Percentiles rank a stretch among this genome's conserved stretches.
These are phyloP conservation scores for Solanum chiquidenum DNA, from an alignment of 257 asterid genomes.

Conservation along the genomic window DNA sequence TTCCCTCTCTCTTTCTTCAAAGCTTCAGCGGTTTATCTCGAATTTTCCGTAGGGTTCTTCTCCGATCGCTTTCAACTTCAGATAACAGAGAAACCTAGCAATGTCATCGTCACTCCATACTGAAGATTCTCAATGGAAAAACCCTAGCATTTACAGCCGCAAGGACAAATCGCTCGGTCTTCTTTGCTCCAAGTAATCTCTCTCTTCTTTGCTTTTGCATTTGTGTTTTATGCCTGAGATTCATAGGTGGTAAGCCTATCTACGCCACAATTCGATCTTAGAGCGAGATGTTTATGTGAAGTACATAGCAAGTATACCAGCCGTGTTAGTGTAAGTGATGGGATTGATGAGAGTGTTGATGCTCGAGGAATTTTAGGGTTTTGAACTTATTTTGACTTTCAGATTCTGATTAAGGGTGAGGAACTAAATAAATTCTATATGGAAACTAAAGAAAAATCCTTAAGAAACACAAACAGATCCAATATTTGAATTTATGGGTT, in stretches of 20 bases:
- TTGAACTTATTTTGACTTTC: background rate
- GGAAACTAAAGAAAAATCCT: background rate
- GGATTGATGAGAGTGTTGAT: background rate
- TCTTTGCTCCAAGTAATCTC: conserved; percentile 41
- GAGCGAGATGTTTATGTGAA: background rate
- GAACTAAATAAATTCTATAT: background rate
- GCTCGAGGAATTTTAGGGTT: background rate
- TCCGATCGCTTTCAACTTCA: background rate
- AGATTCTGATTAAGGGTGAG: background rate
- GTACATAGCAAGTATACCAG: background rate
- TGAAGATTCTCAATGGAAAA: conserved; percentile 21
- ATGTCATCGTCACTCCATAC: conserved; percentile 4
- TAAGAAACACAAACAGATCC: background rate
- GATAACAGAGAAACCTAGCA: background rate
- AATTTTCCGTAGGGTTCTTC: background rate
- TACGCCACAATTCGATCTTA: background rate
- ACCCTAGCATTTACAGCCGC: conserved; percentile 30
- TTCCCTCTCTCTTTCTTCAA: background rate
- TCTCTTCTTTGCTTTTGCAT: background rate
- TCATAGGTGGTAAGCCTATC: background rate
- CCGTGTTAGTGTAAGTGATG: background rate
- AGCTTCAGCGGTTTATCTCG: background rate
- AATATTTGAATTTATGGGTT: background rate
- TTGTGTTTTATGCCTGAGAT: background rate
- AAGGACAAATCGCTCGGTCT: conserved; percentile 53